Evolutionary conservation across 345 rosid species (phyloP).

Genomic region (Gossypium raimondii): DNA sequence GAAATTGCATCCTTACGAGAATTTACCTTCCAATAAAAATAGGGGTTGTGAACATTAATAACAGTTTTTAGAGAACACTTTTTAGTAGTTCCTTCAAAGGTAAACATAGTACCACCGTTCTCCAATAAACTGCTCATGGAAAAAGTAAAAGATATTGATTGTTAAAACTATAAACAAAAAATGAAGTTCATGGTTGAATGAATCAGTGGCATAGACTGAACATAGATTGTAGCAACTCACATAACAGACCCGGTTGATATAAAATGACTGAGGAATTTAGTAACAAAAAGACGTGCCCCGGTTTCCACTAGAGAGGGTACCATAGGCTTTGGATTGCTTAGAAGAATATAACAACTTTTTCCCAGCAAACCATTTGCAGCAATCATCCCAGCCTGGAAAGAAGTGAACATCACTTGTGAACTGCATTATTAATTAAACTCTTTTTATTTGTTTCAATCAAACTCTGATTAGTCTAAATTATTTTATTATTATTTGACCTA

Average conservation of each 20-base stretch:
- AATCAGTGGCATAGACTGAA: no score
- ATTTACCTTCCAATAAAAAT: constrained; percentile 87
- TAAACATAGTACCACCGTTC: constrained; percentile 82
- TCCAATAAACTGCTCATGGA: constrained; percentile 51
- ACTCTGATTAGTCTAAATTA: no score
- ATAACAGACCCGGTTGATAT: constrained; percentile 58
- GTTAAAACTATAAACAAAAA: not conserved
- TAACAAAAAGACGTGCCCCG: constrained; percentile 67
- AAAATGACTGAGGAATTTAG: constrained; percentile 65
- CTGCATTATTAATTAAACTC: not conserved
- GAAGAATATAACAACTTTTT: constrained; percentile 34
- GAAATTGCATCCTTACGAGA: not conserved
- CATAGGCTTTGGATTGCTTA: constrained; percentile 69
- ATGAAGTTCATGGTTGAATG: not conserved
- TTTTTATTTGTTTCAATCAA: no score
- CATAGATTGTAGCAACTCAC: constrained; percentile 39
- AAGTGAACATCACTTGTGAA: not conserved
- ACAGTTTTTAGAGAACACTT: constrained; percentile 42
- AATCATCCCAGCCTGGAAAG: constrained; percentile 61
- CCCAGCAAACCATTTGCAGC: constrained; percentile 68
- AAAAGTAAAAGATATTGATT: not conserved
- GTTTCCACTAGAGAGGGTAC: constrained; percentile 66
- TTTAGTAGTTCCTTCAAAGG: constrained; percentile 51
- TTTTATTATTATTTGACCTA: no score
- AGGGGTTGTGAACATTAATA: constrained; percentile 70